Percentiles rank a stretch among this genome's conserved stretches.
Evolutionary conservation across 805 yeast genomes (phyloP).

Genomic region (Blastobotrys peoriensis): DNA sequence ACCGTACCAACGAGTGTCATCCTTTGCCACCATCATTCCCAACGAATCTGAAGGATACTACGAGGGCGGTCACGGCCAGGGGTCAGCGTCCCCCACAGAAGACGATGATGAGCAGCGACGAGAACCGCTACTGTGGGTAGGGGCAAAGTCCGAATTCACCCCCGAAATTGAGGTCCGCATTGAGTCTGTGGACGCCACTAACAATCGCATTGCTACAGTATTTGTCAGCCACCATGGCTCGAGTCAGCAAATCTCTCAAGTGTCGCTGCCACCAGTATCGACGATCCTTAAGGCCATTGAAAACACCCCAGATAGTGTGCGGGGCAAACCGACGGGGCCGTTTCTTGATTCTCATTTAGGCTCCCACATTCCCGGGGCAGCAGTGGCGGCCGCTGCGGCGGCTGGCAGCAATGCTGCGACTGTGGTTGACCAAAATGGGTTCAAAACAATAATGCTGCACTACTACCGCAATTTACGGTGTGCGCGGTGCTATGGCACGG

Average conservation of each 20-base stretch:
- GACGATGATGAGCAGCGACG: conserved; percentile 15
- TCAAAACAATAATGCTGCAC: conserved; percentile 24
- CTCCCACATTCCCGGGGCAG: not conserved
- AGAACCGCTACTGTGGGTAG: conserved; percentile 9
- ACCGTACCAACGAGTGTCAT: conserved; percentile 3
- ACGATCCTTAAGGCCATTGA: not conserved
- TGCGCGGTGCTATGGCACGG: conserved; percentile 11
- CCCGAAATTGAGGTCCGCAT: not conserved
- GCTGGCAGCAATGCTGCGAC: not conserved
- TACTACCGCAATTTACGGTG: conserved; percentile 20
- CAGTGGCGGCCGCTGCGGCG: not conserved
- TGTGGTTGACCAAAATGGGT: not conserved
- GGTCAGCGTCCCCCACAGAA: not conserved
- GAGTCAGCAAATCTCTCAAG: not conserved
- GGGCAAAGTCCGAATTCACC: not conserved
- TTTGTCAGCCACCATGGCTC: not conserved
- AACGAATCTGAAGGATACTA: conserved; percentile 10
- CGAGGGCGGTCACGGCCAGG: conserved; percentile 8
- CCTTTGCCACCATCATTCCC: conserved; percentile 19
- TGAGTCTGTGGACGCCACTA: not conserved
- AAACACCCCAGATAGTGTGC: not conserved
- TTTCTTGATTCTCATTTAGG: not conserved
- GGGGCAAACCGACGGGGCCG: not conserved
- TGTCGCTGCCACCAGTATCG: not conserved
- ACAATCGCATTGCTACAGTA: not conserved